These are phyloP conservation scores for Saccharum hybrid DNA, from an alignment of 202 grass and related monocot species.

Conservation along the genomic window DNA sequence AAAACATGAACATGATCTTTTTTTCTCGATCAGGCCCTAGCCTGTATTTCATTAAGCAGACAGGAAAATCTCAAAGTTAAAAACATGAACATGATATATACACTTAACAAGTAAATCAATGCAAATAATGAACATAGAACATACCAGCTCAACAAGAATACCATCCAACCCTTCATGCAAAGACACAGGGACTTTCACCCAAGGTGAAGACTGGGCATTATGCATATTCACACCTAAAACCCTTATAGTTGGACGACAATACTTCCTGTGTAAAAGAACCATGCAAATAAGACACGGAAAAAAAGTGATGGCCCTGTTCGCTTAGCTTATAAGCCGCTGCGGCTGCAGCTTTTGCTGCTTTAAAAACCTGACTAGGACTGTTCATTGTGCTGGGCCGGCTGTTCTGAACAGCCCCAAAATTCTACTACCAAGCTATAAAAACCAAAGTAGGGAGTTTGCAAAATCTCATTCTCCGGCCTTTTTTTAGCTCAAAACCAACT, in stretches of 20 bases:
- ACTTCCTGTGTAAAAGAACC: not conserved
- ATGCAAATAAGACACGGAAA: not conserved
- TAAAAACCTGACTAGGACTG: no score
- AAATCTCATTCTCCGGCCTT: not conserved
- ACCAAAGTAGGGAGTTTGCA: not conserved
- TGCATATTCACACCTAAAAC: conserved; percentile 1
- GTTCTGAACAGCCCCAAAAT: no score
- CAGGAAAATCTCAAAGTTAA: no score
- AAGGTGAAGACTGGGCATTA: conserved; percentile 11
- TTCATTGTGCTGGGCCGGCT: no score
- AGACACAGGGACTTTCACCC: not conserved
- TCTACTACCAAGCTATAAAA: no score
- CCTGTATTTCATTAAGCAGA: no score
- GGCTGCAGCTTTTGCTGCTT: no score
- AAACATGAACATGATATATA: not conserved
- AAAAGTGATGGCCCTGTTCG: not conserved
- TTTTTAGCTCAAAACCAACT: not conserved
- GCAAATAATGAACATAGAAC: not conserved
- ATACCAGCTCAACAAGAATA: conserved; percentile 16
- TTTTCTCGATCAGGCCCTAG: no score
- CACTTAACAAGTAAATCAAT: not conserved
- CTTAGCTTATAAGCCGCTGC: no score
- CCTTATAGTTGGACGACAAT: conserved; percentile 10
- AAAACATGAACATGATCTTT: no score
- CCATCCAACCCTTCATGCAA: conserved; percentile 9